phyloP scores from a whole-genome alignment of 805 yeast species.

The Ogataea nakhonphanomensis region DNA sequence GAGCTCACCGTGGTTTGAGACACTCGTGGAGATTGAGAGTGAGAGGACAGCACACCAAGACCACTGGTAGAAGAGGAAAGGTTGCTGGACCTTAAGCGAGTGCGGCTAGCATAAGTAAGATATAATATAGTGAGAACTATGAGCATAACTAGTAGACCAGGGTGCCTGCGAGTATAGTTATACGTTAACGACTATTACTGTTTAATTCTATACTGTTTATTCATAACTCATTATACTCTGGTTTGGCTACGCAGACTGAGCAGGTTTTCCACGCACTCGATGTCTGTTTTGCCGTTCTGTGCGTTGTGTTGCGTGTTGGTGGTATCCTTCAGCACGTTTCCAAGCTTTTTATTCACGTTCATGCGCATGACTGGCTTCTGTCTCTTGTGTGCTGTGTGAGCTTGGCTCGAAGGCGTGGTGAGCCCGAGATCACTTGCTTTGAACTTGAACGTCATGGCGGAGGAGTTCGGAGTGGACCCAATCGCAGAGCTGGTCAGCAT shows the following conservation, averaged over 20 bases:
- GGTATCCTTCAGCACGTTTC: conserved; percentile 22
- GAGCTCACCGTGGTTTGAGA: conserved; percentile 99
- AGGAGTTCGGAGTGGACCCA: conserved; percentile 8
- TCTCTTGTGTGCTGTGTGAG: conserved; percentile 18
- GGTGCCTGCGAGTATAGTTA: not conserved
- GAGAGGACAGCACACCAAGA: conserved; percentile 99
- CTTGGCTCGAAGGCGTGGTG: conserved; percentile 25
- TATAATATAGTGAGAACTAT: conserved; percentile 4
- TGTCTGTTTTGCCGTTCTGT: conserved; percentile 14
- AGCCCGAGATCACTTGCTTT: conserved; percentile 33
- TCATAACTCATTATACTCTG: conserved; percentile 1
- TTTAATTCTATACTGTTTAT: not conserved
- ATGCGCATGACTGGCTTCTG: conserved; percentile 33
- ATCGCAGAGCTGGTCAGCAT: conserved; percentile 1
- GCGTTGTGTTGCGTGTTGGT: conserved; percentile 20
- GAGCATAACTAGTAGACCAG: not conserved
- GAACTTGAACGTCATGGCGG: conserved; percentile 36
- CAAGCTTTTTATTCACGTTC: conserved; percentile 14
- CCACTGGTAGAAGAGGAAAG: conserved; percentile 96
- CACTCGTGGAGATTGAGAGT: conserved; percentile 99
- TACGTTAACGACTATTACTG: no score
- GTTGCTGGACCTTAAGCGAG: conserved; percentile 35
- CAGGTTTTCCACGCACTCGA: conserved; percentile 39
- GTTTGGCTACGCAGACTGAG: conserved; percentile 32
- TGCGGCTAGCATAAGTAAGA: conserved; percentile 2